Evolutionary conservation across 257 asterid species (phyloP).

Genomic region (Marsdenia floribunda): DNA sequence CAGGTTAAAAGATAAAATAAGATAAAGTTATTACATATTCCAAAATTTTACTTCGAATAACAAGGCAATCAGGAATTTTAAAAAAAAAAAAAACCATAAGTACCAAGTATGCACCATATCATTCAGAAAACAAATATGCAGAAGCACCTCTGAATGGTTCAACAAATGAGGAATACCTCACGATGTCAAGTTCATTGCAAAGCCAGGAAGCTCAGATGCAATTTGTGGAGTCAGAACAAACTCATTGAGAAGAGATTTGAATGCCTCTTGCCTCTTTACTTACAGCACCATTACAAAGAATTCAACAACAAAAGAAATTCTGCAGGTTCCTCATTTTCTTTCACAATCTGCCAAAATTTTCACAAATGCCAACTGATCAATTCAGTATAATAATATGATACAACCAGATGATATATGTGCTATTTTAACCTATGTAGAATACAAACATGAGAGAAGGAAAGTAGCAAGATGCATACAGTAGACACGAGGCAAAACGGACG

Average conservation of each 20-base stretch:
- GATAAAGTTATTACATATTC: not conserved
- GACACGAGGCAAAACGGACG: not conserved
- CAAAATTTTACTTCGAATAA: not conserved
- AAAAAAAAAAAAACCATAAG: too few relatives aligned
- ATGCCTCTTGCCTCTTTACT: constrained; percentile 8
- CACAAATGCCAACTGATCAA: too few relatives aligned
- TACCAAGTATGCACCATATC: not conserved
- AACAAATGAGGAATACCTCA: constrained; percentile 16
- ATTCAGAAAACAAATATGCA: not conserved
- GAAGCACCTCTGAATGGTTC: constrained; percentile 3
- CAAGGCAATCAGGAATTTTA: not conserved
- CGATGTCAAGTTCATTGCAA: constrained; percentile 11
- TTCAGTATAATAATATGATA: not conserved
- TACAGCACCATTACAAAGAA: constrained; percentile 19
- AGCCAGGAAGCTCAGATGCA: constrained; percentile 13
- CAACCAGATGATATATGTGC: not conserved
- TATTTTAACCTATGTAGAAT: not conserved
- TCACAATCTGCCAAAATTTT: constrained; percentile 32
- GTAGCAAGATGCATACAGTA: not conserved
- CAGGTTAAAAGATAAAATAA: too few relatives aligned
- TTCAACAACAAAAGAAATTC: constrained; percentile 36
- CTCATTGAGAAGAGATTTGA: constrained; percentile 8
- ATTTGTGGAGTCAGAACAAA: constrained; percentile 13
- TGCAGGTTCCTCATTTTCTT: constrained; percentile 44
- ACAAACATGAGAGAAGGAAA: not conserved